A percentile compares a stretch with the other conserved stretches of the same genome.
Conservation (phyloP, 2,329 filamentous ascomycete species). For the Tolypocladium album region DNA sequence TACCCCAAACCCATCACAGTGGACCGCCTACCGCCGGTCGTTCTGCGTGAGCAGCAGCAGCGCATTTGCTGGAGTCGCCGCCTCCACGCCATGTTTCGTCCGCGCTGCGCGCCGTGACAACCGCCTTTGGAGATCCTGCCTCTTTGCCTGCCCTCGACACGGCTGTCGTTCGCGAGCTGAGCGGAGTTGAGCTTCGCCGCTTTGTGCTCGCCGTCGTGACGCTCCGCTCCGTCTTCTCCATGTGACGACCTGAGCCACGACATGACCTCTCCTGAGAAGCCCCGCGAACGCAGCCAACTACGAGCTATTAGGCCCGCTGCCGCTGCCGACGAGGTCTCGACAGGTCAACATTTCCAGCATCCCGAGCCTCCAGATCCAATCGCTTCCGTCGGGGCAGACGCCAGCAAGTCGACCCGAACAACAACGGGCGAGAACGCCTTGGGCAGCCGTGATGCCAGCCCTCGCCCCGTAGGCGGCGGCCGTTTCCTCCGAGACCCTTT, state of each 20-base stretch:
- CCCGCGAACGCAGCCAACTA: slow-evolving; percentile 16
- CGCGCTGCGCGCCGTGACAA: neutral
- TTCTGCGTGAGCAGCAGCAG: neutral
- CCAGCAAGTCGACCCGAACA: slow-evolving; percentile 3
- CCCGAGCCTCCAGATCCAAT: neutral
- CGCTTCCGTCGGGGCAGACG: neutral
- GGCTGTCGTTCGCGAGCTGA: neutral
- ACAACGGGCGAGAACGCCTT: neutral
- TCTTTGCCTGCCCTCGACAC: slow-evolving; percentile 1
- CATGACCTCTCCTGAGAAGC: slow-evolving; percentile 20
- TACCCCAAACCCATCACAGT: neutral
- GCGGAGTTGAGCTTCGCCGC: neutral
- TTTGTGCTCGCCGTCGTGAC: neutral
- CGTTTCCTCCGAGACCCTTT: slow-evolving; percentile 24
- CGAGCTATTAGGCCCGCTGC: slow-evolving; percentile 14
- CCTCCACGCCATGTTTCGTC: slow-evolving; percentile 3
- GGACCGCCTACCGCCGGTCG: neutral
- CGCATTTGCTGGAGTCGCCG: neutral
- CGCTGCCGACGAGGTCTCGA: slow-evolving; percentile 10
- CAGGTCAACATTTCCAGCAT: neutral
- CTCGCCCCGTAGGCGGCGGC: slow-evolving; percentile 13
- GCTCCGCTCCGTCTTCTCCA: slow-evolving; percentile 11
- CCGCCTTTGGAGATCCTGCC: neutral
- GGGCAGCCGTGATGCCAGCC: slow-evolving; percentile 12
- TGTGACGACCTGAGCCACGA: slow-evolving; percentile 14